Conservation (phyloP, 345 rosid species). For the Geranium brycei region DNA sequence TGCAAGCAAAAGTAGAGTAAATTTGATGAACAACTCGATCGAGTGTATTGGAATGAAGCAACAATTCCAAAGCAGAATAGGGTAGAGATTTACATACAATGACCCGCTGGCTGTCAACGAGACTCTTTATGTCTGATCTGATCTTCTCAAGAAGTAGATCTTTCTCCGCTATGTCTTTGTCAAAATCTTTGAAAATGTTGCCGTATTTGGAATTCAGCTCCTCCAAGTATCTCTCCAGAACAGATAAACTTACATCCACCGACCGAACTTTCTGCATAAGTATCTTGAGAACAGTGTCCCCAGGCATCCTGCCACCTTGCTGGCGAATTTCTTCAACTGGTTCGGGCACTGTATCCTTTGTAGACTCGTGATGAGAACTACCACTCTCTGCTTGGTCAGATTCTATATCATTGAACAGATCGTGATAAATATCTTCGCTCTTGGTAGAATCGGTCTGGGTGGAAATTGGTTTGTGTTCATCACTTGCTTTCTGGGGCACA, state of each 20-base stretch:
- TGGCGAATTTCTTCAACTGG: slow-evolving; percentile 61
- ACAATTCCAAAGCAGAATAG: background rate
- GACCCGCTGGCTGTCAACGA: slow-evolving; percentile 35
- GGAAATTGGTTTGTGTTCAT: slow-evolving; percentile 22
- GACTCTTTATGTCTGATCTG: slow-evolving; percentile 35
- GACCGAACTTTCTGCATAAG: slow-evolving; percentile 89
- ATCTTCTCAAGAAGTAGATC: slow-evolving; percentile 33
- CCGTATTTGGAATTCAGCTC: slow-evolving; percentile 64
- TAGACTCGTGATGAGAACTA: slow-evolving; percentile 25
- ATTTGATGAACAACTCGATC: slow-evolving; percentile 1
- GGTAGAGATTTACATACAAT: slow-evolving; percentile 27
- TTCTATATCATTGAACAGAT: slow-evolving; percentile 21
- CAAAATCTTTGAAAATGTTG: slow-evolving; percentile 59
- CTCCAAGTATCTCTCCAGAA: slow-evolving; percentile 77
- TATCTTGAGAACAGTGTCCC: slow-evolving; percentile 84
- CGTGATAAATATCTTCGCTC: slow-evolving; percentile 24
- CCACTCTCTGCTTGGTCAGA: slow-evolving; percentile 21
- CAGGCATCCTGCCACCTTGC: slow-evolving; percentile 80
- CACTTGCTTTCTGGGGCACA: slow-evolving; percentile 26
- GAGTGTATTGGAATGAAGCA: background rate
- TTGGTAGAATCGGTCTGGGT: slow-evolving; percentile 15
- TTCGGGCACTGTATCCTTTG: slow-evolving; percentile 24
- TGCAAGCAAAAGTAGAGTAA: slow-evolving; percentile 18
- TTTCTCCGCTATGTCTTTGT: slow-evolving; percentile 46
- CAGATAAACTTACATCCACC: slow-evolving; percentile 65